phyloP scores from a whole-genome alignment of 257 asterid genomes.

The Parsonsia alboflavescens region DNA sequence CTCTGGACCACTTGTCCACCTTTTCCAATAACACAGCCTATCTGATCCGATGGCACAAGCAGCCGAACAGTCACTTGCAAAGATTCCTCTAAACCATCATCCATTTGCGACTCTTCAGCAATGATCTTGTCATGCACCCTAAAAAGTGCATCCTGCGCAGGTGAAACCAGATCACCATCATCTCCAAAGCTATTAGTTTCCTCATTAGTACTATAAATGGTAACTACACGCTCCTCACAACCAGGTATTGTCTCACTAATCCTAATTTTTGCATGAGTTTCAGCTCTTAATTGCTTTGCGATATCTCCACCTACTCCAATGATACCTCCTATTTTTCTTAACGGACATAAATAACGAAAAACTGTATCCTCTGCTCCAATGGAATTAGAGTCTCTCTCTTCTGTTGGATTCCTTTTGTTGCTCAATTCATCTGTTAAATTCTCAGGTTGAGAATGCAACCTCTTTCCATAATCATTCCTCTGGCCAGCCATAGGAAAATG shows the following conservation, averaged over 20 bases:
- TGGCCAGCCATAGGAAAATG: constrained; percentile 52
- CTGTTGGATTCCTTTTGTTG: constrained; percentile 48
- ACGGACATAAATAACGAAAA: constrained; percentile 70
- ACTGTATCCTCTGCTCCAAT: constrained; percentile 75
- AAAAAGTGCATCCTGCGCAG: constrained; percentile 87
- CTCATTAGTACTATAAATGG: constrained; percentile 65
- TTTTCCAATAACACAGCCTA: constrained; percentile 51
- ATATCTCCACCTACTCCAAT: constrained; percentile 90
- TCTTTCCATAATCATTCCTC: constrained; percentile 57
- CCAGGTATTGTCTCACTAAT: constrained; percentile 84
- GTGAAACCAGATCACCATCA: constrained; percentile 44
- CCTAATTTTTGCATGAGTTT: constrained; percentile 74
- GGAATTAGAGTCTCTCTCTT: constrained; percentile 55
- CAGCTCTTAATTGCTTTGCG: constrained; percentile 76
- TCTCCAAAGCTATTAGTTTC: constrained; percentile 64
- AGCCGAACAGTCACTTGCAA: constrained; percentile 40
- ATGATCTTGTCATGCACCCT: constrained; percentile 69
- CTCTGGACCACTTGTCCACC: constrained; percentile 51
- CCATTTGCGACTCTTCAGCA: constrained; percentile 55
- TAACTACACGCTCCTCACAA: constrained; percentile 85
- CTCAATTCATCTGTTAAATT: constrained; percentile 45
- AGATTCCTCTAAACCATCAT: constrained; percentile 48
- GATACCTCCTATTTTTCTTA: constrained; percentile 75
- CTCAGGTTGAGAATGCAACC: constrained; percentile 42
- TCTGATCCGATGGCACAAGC: constrained; percentile 56